Conservation (phyloP, 2,329 filamentous ascomycete species). For the Ceratocystis colombiana region DNA sequence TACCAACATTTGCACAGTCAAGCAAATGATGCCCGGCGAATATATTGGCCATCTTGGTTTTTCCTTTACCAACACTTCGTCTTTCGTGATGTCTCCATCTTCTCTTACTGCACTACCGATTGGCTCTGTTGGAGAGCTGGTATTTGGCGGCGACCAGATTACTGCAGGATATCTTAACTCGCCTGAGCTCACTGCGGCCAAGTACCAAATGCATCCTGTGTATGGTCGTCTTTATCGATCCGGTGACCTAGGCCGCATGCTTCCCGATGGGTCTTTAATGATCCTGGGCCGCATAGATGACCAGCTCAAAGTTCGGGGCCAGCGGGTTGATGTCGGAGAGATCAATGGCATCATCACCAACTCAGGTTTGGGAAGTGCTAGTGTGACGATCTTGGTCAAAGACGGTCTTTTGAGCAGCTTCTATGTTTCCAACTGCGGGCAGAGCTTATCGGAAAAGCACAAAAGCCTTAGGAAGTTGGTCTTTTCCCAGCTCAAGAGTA, state of each 20-base stretch:
- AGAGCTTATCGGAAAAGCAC: neutral
- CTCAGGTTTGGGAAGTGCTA: slow-evolving; percentile 46
- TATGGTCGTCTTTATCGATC: slow-evolving; percentile 71
- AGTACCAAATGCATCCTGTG: slow-evolving; percentile 57
- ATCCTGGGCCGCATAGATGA: slow-evolving; percentile 66
- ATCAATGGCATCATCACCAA: slow-evolving; percentile 50
- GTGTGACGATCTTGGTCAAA: slow-evolving; percentile 50
- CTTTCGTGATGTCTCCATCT: slow-evolving; percentile 48
- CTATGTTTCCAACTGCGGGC: slow-evolving; percentile 43
- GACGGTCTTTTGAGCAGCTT: slow-evolving; percentile 56
- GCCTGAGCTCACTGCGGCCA: slow-evolving; percentile 50
- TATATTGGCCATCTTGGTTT: slow-evolving; percentile 66
- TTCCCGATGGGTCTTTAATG: slow-evolving; percentile 63
- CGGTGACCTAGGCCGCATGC: slow-evolving; percentile 70
- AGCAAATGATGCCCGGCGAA: slow-evolving; percentile 48
- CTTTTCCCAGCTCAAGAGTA: slow-evolving; percentile 44
- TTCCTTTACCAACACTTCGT: slow-evolving; percentile 65
- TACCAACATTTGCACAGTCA: slow-evolving; percentile 77
- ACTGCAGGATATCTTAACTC: slow-evolving; percentile 62
- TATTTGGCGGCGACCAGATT: slow-evolving; percentile 77
- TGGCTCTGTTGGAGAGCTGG: slow-evolving; percentile 71
- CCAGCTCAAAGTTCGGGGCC: slow-evolving; percentile 72
- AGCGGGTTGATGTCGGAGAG: slow-evolving; percentile 68
- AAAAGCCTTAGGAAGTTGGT: neutral
- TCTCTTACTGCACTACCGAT: slow-evolving; percentile 48